phyloP scores from a whole-genome alignment of 345 rosid genomes.

The Moringa oleifera region DNA sequence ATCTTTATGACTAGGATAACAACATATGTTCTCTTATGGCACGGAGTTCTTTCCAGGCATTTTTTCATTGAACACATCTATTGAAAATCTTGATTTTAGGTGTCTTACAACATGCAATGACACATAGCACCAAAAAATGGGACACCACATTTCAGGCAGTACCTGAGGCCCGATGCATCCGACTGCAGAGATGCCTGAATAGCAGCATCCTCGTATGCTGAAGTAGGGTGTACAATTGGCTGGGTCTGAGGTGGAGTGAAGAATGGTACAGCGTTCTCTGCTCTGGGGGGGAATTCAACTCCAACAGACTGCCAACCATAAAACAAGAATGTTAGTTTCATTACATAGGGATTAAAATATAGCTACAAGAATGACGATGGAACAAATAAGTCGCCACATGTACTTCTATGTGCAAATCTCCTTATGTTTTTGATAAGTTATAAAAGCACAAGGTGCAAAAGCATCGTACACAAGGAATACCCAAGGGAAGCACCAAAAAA shows the following conservation, averaged over 20 bases:
- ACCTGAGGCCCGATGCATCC: constrained; percentile 91
- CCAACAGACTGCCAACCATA: constrained; percentile 55
- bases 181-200: constrained; percentile 83
- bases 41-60: no score
- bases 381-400: background rate
- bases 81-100: no score
- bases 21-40: background rate
- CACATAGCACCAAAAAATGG: background rate
- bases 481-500: no score
- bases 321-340: background rate
- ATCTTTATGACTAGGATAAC: no score
- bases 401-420: no score
- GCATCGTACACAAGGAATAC: no score
- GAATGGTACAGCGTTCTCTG: constrained; percentile 72
- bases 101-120: background rate
- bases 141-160: constrained; percentile 6
- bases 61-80: background rate
- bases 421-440: no score
- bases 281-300: constrained; percentile 87
- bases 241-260: constrained; percentile 98
- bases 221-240: constrained; percentile 48
- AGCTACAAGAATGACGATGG: background rate
- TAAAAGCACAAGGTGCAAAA: no score
- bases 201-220: constrained; percentile 81
- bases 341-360: no score